Conservation (phyloP, 1,284 basidiomycete genomes). For the Apiotrichum domesticum region DNA sequence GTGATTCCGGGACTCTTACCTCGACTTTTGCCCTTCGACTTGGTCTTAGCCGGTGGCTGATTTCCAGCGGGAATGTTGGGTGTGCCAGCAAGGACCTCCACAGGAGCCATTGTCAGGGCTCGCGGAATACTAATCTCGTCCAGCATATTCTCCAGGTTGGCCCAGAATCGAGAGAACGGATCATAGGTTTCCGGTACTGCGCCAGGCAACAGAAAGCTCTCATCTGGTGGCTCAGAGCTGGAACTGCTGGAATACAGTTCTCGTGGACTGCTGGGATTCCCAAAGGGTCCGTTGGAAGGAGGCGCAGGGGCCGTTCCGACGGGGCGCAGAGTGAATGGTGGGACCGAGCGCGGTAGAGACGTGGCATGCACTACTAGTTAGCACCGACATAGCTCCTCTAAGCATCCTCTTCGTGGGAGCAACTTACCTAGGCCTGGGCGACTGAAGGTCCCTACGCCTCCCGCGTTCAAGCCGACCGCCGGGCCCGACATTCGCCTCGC, state of each 20-base stretch:
- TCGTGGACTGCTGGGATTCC: conserved; percentile 3
- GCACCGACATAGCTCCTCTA: neutral
- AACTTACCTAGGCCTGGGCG: conserved; percentile 6
- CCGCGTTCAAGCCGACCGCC: conserved; percentile 7
- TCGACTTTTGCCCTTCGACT: neutral
- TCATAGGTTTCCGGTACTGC: conserved; percentile 36
- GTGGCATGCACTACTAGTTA: conserved; percentile 9
- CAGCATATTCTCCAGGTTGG: conserved; percentile 43
- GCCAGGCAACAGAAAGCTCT: conserved; percentile 34
- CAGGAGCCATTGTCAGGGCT: conserved; percentile 15
- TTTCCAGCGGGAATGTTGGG: neutral
- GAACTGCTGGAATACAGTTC: conserved; percentile 34
- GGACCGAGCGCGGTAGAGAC: conserved; percentile 18
- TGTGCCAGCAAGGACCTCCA: neutral
- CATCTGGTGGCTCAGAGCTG: conserved; percentile 27
- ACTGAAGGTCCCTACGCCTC: neutral
- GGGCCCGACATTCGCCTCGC: conserved; percentile 1
- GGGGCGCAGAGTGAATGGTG: conserved; percentile 34
- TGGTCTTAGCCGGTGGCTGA: neutral
- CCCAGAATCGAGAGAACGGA: conserved; percentile 48
- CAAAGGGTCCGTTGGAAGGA: conserved; percentile 3
- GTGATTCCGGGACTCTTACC: neutral
- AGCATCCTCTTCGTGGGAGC: neutral
- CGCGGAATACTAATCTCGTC: conserved; percentile 45
- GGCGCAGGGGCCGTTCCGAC: conserved; percentile 3